Conservation (phyloP, 768 basidiomycete species). For the Boletus insuetus region DNA sequence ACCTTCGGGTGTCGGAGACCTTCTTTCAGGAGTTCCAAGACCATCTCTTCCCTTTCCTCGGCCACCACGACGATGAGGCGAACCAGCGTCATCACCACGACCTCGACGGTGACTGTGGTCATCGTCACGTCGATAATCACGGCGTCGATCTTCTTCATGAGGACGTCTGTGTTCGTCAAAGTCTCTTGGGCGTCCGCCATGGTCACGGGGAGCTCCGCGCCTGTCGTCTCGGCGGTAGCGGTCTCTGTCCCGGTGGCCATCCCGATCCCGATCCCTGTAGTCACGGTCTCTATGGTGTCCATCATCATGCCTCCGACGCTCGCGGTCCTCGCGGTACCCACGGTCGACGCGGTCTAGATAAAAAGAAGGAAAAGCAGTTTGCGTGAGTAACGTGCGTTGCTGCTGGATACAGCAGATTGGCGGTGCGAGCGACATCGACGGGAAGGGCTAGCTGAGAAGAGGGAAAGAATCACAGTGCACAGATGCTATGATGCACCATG, state of each 20-base stretch:
- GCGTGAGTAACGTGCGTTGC: constrained; percentile 50
- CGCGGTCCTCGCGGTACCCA: constrained; percentile 62
- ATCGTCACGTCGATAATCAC: constrained; percentile 45
- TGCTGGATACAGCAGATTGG: constrained; percentile 42
- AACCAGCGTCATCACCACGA: constrained; percentile 42
- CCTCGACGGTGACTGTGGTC: constrained; percentile 31
- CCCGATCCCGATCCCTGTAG: constrained; percentile 44
- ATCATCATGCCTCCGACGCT: constrained; percentile 62
- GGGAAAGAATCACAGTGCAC: constrained; percentile 44
- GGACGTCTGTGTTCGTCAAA: constrained; percentile 45
- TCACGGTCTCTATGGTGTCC: constrained; percentile 54
- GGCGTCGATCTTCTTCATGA: constrained; percentile 51
- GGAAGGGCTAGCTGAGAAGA: constrained; percentile 61
- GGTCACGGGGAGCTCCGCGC: constrained; percentile 45
- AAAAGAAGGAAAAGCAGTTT: constrained; percentile 44
- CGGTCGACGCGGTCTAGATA: constrained; percentile 46
- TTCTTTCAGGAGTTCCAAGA: constrained; percentile 67
- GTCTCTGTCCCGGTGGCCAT: constrained; percentile 35
- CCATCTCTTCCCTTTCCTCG: constrained; percentile 48
- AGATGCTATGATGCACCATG: constrained; percentile 54
- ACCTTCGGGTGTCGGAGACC: constrained; percentile 90
- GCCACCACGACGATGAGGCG: constrained; percentile 39
- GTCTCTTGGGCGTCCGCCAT: constrained; percentile 45
- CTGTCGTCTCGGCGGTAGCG: constrained; percentile 47
- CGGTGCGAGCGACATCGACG: constrained; percentile 37